These are phyloP conservation scores for Prunus persica DNA, from an alignment of 306 rosid genomes.

Conservation along the genomic window DNA sequence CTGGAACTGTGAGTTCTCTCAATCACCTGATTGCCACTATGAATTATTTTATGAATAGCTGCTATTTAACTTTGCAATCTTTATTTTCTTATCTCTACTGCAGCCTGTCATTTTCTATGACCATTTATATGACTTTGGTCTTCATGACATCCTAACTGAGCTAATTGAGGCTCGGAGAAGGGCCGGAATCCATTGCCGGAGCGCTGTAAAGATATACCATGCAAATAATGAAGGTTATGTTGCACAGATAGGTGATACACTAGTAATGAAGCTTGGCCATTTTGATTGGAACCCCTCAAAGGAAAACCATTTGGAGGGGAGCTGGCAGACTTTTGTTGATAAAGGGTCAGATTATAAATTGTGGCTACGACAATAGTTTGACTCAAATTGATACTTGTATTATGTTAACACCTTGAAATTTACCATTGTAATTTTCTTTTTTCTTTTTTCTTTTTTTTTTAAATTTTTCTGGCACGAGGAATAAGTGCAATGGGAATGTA, in stretches of 20 bases:
- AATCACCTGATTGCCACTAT: slow-evolving; percentile 10
- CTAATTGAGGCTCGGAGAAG: slow-evolving; percentile 62
- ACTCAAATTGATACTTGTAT: neutral
- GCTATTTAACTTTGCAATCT: neutral
- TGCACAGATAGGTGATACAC: slow-evolving; percentile 61
- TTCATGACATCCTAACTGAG: slow-evolving; percentile 54
- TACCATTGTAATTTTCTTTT: neutral
- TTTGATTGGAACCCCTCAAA: slow-evolving; percentile 75
- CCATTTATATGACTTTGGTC: slow-evolving; percentile 72
- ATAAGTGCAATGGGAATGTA: slow-evolving; percentile 1
- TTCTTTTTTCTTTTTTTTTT: too few relatives aligned
- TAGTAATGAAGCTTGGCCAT: slow-evolving; percentile 71
- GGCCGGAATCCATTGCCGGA: slow-evolving; percentile 70
- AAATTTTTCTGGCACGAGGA: neutral
- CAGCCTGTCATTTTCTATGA: slow-evolving; percentile 74
- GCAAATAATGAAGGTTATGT: slow-evolving; percentile 80
- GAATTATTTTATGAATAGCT: neutral
- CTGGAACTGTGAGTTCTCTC: slow-evolving; percentile 62
- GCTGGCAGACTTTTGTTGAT: slow-evolving; percentile 75
- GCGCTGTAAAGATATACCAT: slow-evolving; percentile 61
- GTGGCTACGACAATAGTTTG: slow-evolving; percentile 60
- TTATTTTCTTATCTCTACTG: slow-evolving; percentile 12
- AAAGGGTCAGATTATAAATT: slow-evolving; percentile 63
- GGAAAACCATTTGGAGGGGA: slow-evolving; percentile 73
- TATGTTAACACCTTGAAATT: neutral